Percentiles rank a stretch among this genome's conserved stretches.
These are phyloP conservation scores for Xerocomellus chrysenteron DNA, from an alignment of 768 basidiomycete genomes.

Conservation along the genomic window DNA sequence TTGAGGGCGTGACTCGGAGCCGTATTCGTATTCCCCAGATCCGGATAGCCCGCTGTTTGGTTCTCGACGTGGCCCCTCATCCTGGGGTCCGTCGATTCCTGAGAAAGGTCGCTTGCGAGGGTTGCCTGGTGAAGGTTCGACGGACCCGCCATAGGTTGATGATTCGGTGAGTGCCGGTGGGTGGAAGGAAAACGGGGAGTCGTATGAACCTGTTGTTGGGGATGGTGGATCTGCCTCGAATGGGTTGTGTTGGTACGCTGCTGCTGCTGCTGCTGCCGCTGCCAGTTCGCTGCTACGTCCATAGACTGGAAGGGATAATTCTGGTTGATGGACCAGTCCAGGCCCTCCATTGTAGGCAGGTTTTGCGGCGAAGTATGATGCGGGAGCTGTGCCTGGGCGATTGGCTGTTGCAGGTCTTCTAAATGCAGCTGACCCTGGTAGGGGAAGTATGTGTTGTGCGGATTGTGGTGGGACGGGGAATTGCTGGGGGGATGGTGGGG, in stretches of 20 bases:
- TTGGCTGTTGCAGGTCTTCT: constrained; percentile 58
- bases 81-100: constrained; percentile 49
- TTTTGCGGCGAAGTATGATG: constrained; percentile 54
- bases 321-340: constrained; percentile 53
- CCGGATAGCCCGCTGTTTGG: constrained; percentile 27
- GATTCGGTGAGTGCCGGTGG: constrained; percentile 52
- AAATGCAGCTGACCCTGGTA: constrained; percentile 53
- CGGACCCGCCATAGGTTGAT: constrained; percentile 29
- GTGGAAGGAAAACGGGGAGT: constrained; percentile 81
- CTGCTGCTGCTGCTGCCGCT: constrained; percentile 30
- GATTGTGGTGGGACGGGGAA: constrained; percentile 43
- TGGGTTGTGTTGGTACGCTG: constrained; percentile 30
- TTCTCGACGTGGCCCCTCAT: constrained; percentile 44
- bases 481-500: constrained; percentile 42
- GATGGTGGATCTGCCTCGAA: constrained; percentile 34
- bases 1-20: constrained; percentile 71
- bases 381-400: constrained; percentile 72
- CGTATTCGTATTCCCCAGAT: constrained; percentile 60
- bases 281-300: constrained; percentile 42
- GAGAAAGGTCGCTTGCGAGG: constrained; percentile 64
- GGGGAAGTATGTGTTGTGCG: constrained; percentile 52
- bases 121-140: constrained; percentile 40
- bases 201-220: constrained; percentile 38
- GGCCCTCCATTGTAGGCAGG: constrained; percentile 48
- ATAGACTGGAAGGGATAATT: constrained; percentile 40